phyloP scores from a whole-genome alignment of 2,329 filamentous ascomycete genomes.

The Arthrobotrys conoides region DNA sequence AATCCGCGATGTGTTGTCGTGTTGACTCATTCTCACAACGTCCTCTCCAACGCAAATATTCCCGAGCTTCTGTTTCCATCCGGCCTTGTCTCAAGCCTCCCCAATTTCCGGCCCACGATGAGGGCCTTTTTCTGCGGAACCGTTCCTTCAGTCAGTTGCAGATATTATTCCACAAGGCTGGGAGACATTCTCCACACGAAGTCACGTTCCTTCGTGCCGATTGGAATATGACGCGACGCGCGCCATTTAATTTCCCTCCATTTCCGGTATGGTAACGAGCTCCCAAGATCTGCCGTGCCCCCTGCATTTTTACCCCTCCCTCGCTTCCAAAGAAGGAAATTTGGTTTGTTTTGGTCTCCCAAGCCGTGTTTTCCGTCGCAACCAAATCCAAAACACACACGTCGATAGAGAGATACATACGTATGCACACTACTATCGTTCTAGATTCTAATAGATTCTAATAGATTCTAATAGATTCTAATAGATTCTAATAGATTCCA shows the following conservation, averaged over 20 bases:
- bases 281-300: conserved; percentile 6
- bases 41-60: conserved; percentile 28
- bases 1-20: conserved; percentile 35
- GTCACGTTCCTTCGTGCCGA: conserved; percentile 58
- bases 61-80: conserved; percentile 27
- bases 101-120: conserved; percentile 29
- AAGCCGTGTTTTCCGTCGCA: conserved; percentile 17
- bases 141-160: background rate
- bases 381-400: conserved; percentile 20
- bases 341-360: conserved; percentile 27
- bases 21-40: conserved; percentile 53
- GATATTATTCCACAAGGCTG: conserved; percentile 40
- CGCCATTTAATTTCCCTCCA: conserved; percentile 51
- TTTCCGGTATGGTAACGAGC: conserved; percentile 17
- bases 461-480: background rate
- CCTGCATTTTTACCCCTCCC: conserved; percentile 24
- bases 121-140: conserved; percentile 9
- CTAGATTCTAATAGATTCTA: conserved; percentile 2
- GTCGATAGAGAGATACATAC: background rate
- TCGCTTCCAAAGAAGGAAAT: conserved; percentile 35
- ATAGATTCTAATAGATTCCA: background rate
- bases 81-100: conserved; percentile 32
- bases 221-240: conserved; percentile 46
- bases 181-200: conserved; percentile 21
- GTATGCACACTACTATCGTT: background rate